phyloP scores from a whole-genome alignment of 257 asterid species.

The Forsythia viridissima region DNA sequence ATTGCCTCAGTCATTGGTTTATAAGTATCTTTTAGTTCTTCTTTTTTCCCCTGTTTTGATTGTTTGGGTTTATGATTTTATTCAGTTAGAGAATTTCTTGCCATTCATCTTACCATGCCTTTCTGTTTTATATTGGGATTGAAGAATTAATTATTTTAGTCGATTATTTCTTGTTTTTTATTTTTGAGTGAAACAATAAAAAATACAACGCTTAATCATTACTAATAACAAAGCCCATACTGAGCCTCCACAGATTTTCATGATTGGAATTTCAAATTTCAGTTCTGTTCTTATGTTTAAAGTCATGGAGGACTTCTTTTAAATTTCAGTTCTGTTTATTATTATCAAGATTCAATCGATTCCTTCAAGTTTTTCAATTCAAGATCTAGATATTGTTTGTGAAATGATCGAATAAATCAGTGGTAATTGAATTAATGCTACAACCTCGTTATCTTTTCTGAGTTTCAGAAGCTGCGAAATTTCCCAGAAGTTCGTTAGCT shows the following conservation, averaged over 20 bases:
- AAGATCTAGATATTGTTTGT: neutral
- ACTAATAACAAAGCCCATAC: neutral
- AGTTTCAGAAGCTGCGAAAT: constrained; percentile 50
- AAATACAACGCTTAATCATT: too few relatives aligned
- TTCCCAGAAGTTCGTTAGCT: constrained; percentile 45
- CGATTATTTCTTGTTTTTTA: neutral
- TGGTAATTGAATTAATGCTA: neutral
- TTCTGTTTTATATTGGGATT: constrained; percentile 12
- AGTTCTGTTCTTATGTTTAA: constrained; percentile 4
- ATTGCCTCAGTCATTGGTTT: neutral
- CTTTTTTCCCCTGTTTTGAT: neutral
- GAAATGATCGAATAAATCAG: neutral
- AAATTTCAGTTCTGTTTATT: constrained; percentile 13
- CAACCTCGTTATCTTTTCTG: constrained; percentile 8
- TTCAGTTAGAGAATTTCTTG: constrained; percentile 9
- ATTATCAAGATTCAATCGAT: neutral
- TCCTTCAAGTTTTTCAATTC: neutral
- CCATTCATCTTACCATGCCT: constrained; percentile 7
- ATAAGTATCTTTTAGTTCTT: neutral
- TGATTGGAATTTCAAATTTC: constrained; percentile 20
- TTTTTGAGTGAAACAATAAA: too few relatives aligned
- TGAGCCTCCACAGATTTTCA: neutral
- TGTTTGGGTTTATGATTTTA: constrained; percentile 1
- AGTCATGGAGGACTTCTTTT: constrained; percentile 11
- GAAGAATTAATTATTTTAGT: neutral